These are phyloP conservation scores for Aspergillus ostianus DNA, from an alignment of 495 filamentous ascomycete genomes.

Conservation along the genomic window DNA sequence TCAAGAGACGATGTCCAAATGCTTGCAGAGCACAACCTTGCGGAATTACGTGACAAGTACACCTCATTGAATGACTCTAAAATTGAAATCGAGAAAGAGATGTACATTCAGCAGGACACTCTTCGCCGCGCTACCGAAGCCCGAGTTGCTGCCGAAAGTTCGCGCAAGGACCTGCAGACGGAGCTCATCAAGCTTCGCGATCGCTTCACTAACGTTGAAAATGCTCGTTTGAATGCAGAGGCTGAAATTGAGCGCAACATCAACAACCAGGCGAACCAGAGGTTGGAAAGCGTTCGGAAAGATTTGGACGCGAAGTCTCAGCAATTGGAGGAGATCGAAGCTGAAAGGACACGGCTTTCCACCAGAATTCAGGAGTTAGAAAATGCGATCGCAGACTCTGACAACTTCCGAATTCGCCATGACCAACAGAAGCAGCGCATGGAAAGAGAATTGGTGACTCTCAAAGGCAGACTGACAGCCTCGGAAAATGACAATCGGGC, in stretches of 20 bases:
- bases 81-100: slow-evolving; percentile 96
- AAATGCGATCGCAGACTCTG: slow-evolving; percentile 81
- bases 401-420: slow-evolving; percentile 78
- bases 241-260: slow-evolving; percentile 75
- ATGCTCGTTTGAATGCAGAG: slow-evolving; percentile 80
- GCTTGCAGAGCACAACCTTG: slow-evolving; percentile 84
- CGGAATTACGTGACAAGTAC: slow-evolving; percentile 78
- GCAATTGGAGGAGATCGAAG: slow-evolving; percentile 69
- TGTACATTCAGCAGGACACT: slow-evolving; percentile 95
- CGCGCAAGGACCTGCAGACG: slow-evolving; percentile 82
- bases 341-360: slow-evolving; percentile 71
- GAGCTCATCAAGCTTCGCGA: slow-evolving; percentile 82
- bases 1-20: slow-evolving; percentile 95
- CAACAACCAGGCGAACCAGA: slow-evolving; percentile 74
- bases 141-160: slow-evolving; percentile 71
- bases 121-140: slow-evolving; percentile 85
- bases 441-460: slow-evolving; percentile 86
- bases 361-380: slow-evolving; percentile 76
- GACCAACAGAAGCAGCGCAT: slow-evolving; percentile 92
- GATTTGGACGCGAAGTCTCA: slow-evolving; percentile 74
- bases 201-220: slow-evolving; percentile 78
- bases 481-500: slow-evolving; percentile 98
- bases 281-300: slow-evolving; percentile 70
- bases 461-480: slow-evolving; percentile 85
- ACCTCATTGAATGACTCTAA: slow-evolving; percentile 90